These are phyloP conservation scores for Silene conica DNA, from an alignment of 148 eudicot genomes.

Conservation along the genomic window DNA sequence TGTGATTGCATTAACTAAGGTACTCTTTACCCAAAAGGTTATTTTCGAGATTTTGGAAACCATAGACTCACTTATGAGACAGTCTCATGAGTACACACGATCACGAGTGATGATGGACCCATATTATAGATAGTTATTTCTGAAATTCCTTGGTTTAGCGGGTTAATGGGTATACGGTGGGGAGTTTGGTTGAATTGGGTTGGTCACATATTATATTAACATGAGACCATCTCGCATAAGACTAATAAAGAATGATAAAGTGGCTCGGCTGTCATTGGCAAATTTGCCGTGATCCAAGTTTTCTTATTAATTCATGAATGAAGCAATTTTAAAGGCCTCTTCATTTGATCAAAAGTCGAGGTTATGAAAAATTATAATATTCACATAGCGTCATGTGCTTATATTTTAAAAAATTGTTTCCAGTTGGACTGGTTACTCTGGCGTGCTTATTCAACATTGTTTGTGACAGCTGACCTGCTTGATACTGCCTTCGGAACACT, in stretches of 20 bases:
- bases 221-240: neutral
- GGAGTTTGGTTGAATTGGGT: neutral
- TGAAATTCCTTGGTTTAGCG: too few species aligned
- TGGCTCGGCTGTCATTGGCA: neutral
- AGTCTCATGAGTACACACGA: too few species aligned
- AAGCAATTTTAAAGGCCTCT: neutral
- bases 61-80: neutral
- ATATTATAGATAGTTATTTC: too few species aligned
- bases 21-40: constrained; percentile 20
- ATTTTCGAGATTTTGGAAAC: neutral
- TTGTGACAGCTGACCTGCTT: constrained; percentile 86
- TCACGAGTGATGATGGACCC: too few species aligned
- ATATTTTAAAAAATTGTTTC: neutral
- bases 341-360: neutral
- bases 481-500: constrained; percentile 66
- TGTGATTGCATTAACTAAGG: constrained; percentile 86
- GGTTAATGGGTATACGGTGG: too few species aligned
- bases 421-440: neutral
- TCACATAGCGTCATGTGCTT: neutral
- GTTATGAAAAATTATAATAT: neutral
- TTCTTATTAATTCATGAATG: neutral
- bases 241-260: neutral
- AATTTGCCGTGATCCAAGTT: neutral
- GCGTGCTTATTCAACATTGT: constrained; percentile 9
- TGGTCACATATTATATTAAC: too few species aligned